Conservation (phyloP, 148 eudicot species). For the Chenopodium formosanum region DNA sequence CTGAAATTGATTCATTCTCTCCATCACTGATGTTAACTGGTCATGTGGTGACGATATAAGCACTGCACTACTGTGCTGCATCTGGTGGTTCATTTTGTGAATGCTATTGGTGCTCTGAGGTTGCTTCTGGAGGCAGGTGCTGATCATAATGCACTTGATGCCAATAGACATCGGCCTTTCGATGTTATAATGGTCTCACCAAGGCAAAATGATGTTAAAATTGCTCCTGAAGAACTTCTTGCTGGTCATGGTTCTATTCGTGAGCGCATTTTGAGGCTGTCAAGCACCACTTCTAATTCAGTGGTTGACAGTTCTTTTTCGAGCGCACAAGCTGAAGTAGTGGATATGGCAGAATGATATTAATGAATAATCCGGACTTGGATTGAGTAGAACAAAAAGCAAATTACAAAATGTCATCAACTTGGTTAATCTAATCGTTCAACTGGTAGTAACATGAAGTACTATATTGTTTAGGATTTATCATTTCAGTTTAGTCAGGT, state of each 20-base stretch:
- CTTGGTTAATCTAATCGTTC: not conserved
- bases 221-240: conserved; percentile 48
- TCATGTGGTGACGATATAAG: conserved; percentile 50
- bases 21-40: conserved; percentile 55
- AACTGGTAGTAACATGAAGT: no score
- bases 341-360: conserved; percentile 2
- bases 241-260: conserved; percentile 28
- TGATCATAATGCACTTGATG: conserved; percentile 51
- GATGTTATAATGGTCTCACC: conserved; percentile 57
- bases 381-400: not conserved
- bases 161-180: conserved; percentile 50
- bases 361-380: not conserved
- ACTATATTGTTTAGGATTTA: no score
- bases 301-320: conserved; percentile 23
- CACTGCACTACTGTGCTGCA: conserved; percentile 79
- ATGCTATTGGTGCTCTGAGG: conserved; percentile 49
- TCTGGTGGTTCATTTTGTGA: conserved; percentile 60
- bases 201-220: conserved; percentile 38
- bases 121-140: conserved; percentile 67
- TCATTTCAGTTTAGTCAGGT: no score
- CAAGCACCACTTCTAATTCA: conserved; percentile 30
- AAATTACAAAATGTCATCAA: no score
- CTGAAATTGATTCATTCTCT: conserved; percentile 54
- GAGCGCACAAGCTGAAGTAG: conserved; percentile 29
- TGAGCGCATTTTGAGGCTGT: conserved; percentile 33